Percentiles rank a stretch among this genome's conserved stretches.
These are phyloP conservation scores for Arthroderma sp. DNA, from an alignment of 2,329 filamentous ascomycete genomes.

Conservation along the genomic window DNA sequence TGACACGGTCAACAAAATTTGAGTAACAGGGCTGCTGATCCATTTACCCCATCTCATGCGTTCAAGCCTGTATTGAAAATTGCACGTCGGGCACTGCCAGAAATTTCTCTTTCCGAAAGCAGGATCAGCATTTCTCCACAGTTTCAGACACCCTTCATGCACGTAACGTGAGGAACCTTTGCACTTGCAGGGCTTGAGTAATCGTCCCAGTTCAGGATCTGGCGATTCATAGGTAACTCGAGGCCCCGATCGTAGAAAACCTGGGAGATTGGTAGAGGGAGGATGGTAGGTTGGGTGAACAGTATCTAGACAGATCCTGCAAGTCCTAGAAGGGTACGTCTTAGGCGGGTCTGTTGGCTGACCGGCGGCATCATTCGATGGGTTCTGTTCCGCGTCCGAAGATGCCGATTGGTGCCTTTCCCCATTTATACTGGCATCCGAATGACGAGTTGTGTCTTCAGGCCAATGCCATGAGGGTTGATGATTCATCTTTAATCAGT, in stretches of 20 bases:
- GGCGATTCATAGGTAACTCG: conserved; percentile 60
- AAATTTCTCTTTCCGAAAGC: conserved; percentile 53
- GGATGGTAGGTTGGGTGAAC: conserved; percentile 48
- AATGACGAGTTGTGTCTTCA: no score
- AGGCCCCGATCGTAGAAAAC: conserved; percentile 43
- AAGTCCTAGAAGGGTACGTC: conserved; percentile 60
- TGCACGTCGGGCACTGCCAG: conserved; percentile 79
- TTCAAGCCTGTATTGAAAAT: conserved; percentile 67
- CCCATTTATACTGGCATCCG: no score
- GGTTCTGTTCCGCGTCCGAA: conserved; percentile 8
- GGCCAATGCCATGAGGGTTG: no score
- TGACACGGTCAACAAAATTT: conserved; percentile 55
- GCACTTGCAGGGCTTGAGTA: conserved; percentile 85
- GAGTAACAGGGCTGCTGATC: conserved; percentile 52
- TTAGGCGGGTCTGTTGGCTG: conserved; percentile 18
- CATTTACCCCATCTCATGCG: conserved; percentile 62
- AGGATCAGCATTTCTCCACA: conserved; percentile 67
- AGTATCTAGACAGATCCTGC: conserved; percentile 77
- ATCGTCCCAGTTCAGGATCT: conserved; percentile 57
- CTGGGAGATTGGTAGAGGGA: conserved; percentile 40
- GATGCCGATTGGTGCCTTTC: not conserved
- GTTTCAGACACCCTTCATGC: conserved; percentile 75
- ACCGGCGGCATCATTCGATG: conserved; percentile 10
- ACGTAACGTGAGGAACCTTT: conserved; percentile 89
- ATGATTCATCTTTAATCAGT: no score